Conservation (phyloP, 192 early-diverging fungal species). For the Podila epigama region DNA sequence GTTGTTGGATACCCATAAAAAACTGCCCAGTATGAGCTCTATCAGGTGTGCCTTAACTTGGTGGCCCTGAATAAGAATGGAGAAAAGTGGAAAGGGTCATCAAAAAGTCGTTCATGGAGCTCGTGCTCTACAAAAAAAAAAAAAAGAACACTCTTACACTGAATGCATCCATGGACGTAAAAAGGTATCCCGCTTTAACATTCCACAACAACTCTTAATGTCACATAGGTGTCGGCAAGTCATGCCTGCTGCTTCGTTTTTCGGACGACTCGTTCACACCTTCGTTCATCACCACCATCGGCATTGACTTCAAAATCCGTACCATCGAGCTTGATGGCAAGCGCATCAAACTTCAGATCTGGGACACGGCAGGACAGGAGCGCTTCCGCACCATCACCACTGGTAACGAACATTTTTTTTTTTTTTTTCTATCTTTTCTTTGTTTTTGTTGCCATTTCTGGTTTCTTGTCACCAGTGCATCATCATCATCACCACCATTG, state of each 20-base stretch:
- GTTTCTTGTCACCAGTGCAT: not conserved
- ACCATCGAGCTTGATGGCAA: conserved; percentile 99
- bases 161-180: too few relatives aligned
- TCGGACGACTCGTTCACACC: conserved; percentile 99
- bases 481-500: too few relatives aligned
- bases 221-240: conserved; percentile 92
- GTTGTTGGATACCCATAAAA: too few relatives aligned
- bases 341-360: conserved; percentile 99
- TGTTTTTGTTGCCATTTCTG: not conserved
- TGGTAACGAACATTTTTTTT: conserved; percentile 57
- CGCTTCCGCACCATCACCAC: conserved; percentile 99
- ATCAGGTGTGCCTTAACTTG: too few relatives aligned
- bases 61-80: too few relatives aligned
- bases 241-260: conserved; percentile 95
- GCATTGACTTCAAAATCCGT: conserved; percentile 99
- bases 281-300: conserved; percentile 99
- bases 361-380: conserved; percentile 99
- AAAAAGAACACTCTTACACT: too few relatives aligned
- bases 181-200: not conserved
- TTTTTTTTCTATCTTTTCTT: not conserved
- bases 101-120: too few relatives aligned
- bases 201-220: not conserved
- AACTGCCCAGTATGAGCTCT: too few relatives aligned
- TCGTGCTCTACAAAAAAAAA: too few relatives aligned
- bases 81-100: too few relatives aligned